A percentile compares a stretch with the other conserved stretches of the same genome.
Evolutionary conservation across 2,329 filamentous ascomycete genomes (phyloP).

Genomic region (Hypoxylon sp.): DNA sequence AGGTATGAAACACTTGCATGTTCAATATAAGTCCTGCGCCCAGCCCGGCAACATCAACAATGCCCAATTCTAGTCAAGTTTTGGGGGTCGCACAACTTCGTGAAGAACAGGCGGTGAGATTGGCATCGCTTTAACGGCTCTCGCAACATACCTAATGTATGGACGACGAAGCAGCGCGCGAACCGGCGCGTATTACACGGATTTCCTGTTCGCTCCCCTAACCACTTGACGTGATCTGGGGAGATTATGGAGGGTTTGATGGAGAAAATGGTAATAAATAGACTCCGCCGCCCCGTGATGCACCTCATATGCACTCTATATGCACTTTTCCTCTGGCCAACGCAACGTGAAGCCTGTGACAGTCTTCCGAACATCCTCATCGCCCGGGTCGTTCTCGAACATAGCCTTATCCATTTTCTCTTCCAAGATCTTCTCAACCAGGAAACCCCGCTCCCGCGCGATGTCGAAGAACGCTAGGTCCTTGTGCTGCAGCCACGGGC

Average conservation of each 20-base stretch:
- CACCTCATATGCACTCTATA: constrained; percentile 46
- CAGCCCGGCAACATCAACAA: constrained; percentile 13
- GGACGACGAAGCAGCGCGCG: constrained; percentile 8
- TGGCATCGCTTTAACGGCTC: constrained; percentile 4
- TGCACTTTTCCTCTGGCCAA: constrained; percentile 66
- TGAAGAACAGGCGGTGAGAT: constrained; percentile 17
- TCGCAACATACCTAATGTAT: constrained; percentile 9
- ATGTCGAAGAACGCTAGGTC: constrained; percentile 90
- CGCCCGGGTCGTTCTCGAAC: constrained; percentile 90
- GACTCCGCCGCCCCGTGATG: constrained; percentile 11
- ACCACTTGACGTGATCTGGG: constrained; percentile 18
- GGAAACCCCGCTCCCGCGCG: constrained; percentile 77
- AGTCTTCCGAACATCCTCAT: constrained; percentile 83
- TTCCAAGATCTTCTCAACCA: constrained; percentile 84
- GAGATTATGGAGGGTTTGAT: constrained; percentile 1
- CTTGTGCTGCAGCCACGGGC: constrained; percentile 88
- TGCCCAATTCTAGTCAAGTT: not conserved
- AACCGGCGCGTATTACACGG: constrained; percentile 19
- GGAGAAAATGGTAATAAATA: constrained; percentile 27
- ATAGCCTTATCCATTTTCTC: constrained; percentile 86
- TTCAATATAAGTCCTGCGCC: constrained; percentile 33
- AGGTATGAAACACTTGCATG: constrained; percentile 10
- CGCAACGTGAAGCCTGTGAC: constrained; percentile 82
- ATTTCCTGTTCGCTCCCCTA: constrained; percentile 5
- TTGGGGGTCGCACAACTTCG: constrained; percentile 12